Evolutionary conservation across 768 basidiomycete species (phyloP), one percentile per base, ranked within the genome.

Genomic region (Punctularia strigosozonata): DNA sequence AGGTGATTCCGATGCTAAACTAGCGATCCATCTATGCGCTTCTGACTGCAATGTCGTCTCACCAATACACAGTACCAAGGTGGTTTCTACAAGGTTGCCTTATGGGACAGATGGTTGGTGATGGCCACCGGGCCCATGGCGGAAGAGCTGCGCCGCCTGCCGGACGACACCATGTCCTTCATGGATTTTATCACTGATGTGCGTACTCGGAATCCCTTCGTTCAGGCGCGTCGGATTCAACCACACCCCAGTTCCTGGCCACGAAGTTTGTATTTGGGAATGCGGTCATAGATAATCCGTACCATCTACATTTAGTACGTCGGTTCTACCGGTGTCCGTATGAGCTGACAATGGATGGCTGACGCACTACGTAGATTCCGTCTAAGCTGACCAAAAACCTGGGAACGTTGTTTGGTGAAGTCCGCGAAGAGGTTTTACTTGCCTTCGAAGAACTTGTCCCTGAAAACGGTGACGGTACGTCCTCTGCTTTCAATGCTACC

Each of bases 101-200:
- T n/a, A n/a, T n/a, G n/a, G n/a, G n/a, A n/a, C n/a, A n/a, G n/a
- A n/a, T n/a, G n/a, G n/a, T n/a, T n/a, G n/a, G n/a, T n/a, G n/a
- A n/a, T n/a, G n/a, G n/a, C n/a, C n/a, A n/a, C n/a, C n/a, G n/a
- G n/a, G n/a, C n/a, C n/a, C 18, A 51, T 67, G 33, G 53, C 75
- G 10, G 68, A 75, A 5, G 75, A 77, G 33, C 49, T 78, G 13
- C 62, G 70, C 18, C 63, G 52, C 41, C 60, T 64, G 12, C 56
- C 64, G 3, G 69, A 71, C 31, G 60, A 66, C 18, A 54, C 56
- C 18, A 50, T 71, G 5, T 71, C 70, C 18, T 60, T 67, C 30
- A 51, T 53, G 41, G 58, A 65, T n/a, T 65, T 61, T 3, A 56
- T 63, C 28, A 50, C 51, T 40, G 64, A 66, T 24, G 73, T 71